Percentiles rank a stretch among this genome's conserved stretches.
These are phyloP conservation scores for Pontederia crassipes DNA, from an alignment of 176 grass and related monocot genomes.

Conservation along the genomic window DNA sequence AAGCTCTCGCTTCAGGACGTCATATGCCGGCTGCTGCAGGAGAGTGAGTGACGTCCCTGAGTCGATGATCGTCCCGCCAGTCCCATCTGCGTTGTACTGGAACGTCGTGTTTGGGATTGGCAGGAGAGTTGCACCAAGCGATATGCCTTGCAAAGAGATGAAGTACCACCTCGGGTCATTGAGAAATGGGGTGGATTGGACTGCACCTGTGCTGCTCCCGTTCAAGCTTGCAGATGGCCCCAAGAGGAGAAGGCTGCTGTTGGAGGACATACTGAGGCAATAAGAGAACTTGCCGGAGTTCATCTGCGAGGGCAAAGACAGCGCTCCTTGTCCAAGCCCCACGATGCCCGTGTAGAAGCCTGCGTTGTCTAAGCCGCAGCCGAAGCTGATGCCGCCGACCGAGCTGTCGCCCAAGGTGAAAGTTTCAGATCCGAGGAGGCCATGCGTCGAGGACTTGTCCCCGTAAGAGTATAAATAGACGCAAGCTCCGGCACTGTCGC, in stretches of 20 bases:
- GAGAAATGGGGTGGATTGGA: slow-evolving; percentile 38
- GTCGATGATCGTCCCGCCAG: slow-evolving; percentile 44
- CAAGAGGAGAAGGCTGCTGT: slow-evolving; percentile 31
- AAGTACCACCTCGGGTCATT: slow-evolving; percentile 41
- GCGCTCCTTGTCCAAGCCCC: slow-evolving; percentile 27
- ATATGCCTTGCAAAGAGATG: slow-evolving; percentile 46
- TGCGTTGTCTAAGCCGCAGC: slow-evolving; percentile 37
- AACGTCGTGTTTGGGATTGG: slow-evolving; percentile 23
- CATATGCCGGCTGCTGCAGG: slow-evolving; percentile 28
- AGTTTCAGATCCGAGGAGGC: slow-evolving; percentile 15
- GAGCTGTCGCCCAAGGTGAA: slow-evolving; percentile 13
- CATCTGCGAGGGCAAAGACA: slow-evolving; percentile 47
- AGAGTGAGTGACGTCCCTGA: slow-evolving; percentile 42
- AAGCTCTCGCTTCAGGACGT: slow-evolving; percentile 22
- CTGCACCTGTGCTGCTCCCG: slow-evolving; percentile 5
- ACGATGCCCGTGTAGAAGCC: slow-evolving; percentile 35
- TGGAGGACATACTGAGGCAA: slow-evolving; percentile 31
- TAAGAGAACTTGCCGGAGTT: slow-evolving; percentile 40
- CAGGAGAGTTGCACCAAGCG: slow-evolving; percentile 24
- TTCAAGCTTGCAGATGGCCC: slow-evolving; percentile 34
- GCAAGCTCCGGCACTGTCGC: slow-evolving; percentile 30
- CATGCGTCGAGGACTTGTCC: slow-evolving; percentile 21
- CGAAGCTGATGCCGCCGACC: slow-evolving; percentile 28
- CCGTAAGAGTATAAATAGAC: slow-evolving; percentile 35
- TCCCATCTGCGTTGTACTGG: slow-evolving; percentile 19